Evolutionary conservation across 441 rosid genomes (phyloP), one percentile per base, ranked within the genome.

Genomic region (Populus hybrid): DNA sequence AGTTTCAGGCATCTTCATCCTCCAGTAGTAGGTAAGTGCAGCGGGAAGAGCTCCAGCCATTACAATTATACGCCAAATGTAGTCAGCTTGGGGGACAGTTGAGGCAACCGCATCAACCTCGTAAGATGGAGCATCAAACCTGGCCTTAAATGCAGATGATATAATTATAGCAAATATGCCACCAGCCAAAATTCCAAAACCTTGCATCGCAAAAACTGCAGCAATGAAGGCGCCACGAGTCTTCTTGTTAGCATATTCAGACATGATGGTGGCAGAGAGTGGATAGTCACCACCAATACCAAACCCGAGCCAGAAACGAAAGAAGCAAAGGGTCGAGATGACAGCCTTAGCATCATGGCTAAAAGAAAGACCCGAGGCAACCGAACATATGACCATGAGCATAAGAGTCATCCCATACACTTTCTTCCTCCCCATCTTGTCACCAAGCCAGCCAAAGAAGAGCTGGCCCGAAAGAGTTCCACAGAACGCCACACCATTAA

Each of bases 401-500:
- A 87, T 72, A 4, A 91, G 86, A 11, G 95, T 91, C 91, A 91
- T 81, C 5, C 92, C 93, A 68, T 91, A 91, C 24, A 91, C 93
- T 83, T 83, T 88, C 85, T 91, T 91, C 71, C 95, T 76, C 23
- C 95, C 98, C 78, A 91, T 40, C 73, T 90, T 93, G 77, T 93
- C 95, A 19, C 98, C 97, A 16, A 91, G 95, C 97, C 98, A 93
- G 12, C 98, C 98, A 35, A 93, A 93, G 83, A 93, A 93, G 71
- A 93, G 94, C 83, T 93, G 98, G 12, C 94, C 74, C 81, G 94
- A 18, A n/a, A 92, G 89, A 19, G 95, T 91, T 69, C 97, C 97
- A 16, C 89, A 86, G 77, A 92, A 88, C 0, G 97, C 95, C 3
- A 92, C 97, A 4, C 97, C 95, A 76, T 89, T 92, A 32, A 92